Conservation (phyloP, 208 protist species). For the Blastocrithidia nonstop region DNA sequence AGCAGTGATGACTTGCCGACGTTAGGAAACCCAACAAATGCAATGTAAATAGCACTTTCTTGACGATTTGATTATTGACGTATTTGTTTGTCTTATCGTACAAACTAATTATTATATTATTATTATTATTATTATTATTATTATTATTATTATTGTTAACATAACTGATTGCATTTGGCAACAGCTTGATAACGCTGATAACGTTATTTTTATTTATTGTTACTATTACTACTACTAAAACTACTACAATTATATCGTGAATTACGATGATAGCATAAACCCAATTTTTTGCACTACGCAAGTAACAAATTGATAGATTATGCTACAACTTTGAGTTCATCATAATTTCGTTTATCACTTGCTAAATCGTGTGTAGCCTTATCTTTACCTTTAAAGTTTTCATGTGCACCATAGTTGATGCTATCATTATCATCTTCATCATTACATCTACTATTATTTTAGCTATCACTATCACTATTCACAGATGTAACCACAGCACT, state of each 20-base stretch:
- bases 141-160: slow-evolving; percentile 4
- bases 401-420: slow-evolving; percentile 13
- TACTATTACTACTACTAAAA: not conserved
- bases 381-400: slow-evolving; percentile 64
- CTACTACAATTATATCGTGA: slow-evolving; percentile 7
- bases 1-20: slow-evolving; percentile 94
- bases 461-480: not conserved
- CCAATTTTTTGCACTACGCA: too few species aligned
- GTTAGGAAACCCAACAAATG: slow-evolving; percentile 84
- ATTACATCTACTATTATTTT: not conserved
- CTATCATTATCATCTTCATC: slow-evolving; percentile 6
- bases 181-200: too few species aligned
- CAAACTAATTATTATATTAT: too few species aligned
- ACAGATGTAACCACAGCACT: too few species aligned
- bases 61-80: slow-evolving; percentile 5
- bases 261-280: too few species aligned
- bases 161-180: not conserved
- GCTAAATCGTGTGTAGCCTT: slow-evolving; percentile 37
- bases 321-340: slow-evolving; percentile 50
- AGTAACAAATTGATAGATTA: slow-evolving; percentile 48
- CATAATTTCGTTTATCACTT: slow-evolving; percentile 22
- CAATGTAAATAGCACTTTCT: slow-evolving; percentile 44
- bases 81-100: slow-evolving; percentile 1
- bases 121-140: slow-evolving; percentile 3
- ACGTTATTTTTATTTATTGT: too few species aligned